Percentiles rank a stretch among this genome's conserved stretches.
phyloP scores from a whole-genome alignment of 106 monocot genomes.

The Amphibolis antarctica region DNA sequence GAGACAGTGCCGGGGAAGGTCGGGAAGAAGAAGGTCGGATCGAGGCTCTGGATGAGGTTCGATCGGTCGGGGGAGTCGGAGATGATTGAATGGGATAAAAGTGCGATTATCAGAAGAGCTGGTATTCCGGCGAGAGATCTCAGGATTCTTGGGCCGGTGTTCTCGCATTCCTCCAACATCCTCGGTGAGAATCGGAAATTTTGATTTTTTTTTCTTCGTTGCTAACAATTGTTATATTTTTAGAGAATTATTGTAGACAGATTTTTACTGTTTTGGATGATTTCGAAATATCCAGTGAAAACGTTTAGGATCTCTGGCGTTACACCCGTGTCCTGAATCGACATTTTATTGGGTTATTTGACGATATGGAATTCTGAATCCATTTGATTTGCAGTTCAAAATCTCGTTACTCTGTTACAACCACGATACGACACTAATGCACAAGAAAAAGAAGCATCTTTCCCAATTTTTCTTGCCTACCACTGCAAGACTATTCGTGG shows the following conservation, averaged over 20 bases:
- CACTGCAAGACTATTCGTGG: too few species aligned
- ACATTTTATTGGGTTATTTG: not conserved
- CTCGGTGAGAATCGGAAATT: slow-evolving; percentile 31
- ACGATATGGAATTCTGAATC: not conserved
- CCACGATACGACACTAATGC: too few species aligned
- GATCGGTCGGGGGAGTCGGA: slow-evolving; percentile 48
- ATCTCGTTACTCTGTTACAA: too few species aligned
- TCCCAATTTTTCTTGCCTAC: too few species aligned
- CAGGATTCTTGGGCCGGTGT: slow-evolving; percentile 78
- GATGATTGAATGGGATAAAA: slow-evolving; percentile 64
- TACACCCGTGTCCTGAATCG: not conserved
- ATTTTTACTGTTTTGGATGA: not conserved
- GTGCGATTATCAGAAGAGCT: slow-evolving; percentile 41
- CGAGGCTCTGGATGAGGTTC: slow-evolving; percentile 69
- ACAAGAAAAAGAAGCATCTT: too few species aligned
- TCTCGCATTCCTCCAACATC: slow-evolving; percentile 79
- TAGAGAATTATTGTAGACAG: too few species aligned
- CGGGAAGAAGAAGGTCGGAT: slow-evolving; percentile 40
- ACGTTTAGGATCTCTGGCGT: not conserved
- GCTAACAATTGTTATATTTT: not conserved
- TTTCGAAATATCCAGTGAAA: not conserved
- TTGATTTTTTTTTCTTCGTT: not conserved
- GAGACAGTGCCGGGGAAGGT: slow-evolving; percentile 12
- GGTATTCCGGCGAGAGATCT: slow-evolving; percentile 64
- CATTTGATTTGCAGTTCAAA: too few species aligned